Percentiles rank a stretch among this genome's conserved stretches.
These are phyloP conservation scores for Babesia caballi DNA, from an alignment of 169 alveolate genomes.

Conservation along the genomic window DNA sequence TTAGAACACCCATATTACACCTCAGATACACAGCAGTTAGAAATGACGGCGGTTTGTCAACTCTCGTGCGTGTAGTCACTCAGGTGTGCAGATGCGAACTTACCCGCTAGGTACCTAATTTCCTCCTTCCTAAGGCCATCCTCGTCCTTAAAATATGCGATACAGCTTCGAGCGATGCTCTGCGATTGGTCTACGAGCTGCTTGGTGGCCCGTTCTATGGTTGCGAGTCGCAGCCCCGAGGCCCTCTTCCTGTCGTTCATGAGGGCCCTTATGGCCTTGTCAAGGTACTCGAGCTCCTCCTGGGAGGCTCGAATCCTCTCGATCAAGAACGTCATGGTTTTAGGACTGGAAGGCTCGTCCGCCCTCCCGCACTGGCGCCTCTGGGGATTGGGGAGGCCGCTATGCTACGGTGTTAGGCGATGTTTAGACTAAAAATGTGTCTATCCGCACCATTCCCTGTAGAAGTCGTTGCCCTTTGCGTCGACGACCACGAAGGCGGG, in stretches of 20 bases:
- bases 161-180: constrained; percentile 37
- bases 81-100: not conserved
- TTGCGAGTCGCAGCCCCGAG: constrained; percentile 53
- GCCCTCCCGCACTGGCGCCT: not conserved
- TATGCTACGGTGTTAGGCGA: not conserved
- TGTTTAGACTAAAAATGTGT: not conserved
- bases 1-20: too few species aligned
- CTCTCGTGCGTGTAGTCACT: not conserved
- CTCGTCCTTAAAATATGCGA: constrained; percentile 49
- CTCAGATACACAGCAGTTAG: too few species aligned
- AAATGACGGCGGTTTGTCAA: too few species aligned
- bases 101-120: constrained; percentile 60
- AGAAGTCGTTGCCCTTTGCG: constrained; percentile 85
- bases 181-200: constrained; percentile 57
- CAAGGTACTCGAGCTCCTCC: constrained; percentile 67
- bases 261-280: constrained; percentile 61
- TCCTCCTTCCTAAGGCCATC: constrained; percentile 68
- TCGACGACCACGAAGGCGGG: constrained; percentile 87
- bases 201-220: constrained; percentile 61
- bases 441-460: constrained; percentile 67
- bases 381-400: not conserved
- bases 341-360: constrained; percentile 2
- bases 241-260: constrained; percentile 56
- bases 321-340: constrained; percentile 55
- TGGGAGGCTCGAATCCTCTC: constrained; percentile 63